Conservation (phyloP, 257 asterid genomes). For the Jacaranda mimosifolia region DNA sequence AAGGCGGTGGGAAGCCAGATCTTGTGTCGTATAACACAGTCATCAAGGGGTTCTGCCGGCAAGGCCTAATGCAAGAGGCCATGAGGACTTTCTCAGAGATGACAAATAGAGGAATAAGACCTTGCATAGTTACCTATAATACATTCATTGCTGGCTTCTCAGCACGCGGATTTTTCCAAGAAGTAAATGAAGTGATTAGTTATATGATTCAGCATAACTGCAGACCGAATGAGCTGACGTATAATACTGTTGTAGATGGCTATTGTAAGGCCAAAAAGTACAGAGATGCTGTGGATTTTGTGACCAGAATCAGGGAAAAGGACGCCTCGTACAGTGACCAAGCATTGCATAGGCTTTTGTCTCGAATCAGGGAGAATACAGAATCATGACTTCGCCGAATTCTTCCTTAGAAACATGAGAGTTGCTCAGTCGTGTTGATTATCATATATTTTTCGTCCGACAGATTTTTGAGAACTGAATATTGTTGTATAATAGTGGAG, state of each 20-base stretch:
- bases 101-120: slow-evolving; percentile 77
- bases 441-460: background rate
- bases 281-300: slow-evolving; percentile 77
- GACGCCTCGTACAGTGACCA: slow-evolving; percentile 60
- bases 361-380: slow-evolving; percentile 71
- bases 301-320: slow-evolving; percentile 58
- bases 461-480: slow-evolving; percentile 4
- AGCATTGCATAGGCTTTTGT: slow-evolving; percentile 64
- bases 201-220: slow-evolving; percentile 87
- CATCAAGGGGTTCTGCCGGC: slow-evolving; percentile 92
- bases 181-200: slow-evolving; percentile 73
- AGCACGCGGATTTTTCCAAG: slow-evolving; percentile 67
- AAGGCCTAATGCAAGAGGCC: slow-evolving; percentile 93
- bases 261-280: slow-evolving; percentile 79
- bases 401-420: background rate
- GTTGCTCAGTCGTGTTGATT: background rate
- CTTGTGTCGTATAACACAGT: slow-evolving; percentile 93
- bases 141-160: slow-evolving; percentile 90
- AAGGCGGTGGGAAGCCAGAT: slow-evolving; percentile 75
- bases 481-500: background rate
- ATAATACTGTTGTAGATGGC: slow-evolving; percentile 80
- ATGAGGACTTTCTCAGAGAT: slow-evolving; percentile 72
- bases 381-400: slow-evolving; percentile 51
- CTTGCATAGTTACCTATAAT: slow-evolving; percentile 86
- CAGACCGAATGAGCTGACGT: slow-evolving; percentile 87